Evolutionary conservation across 257 asterid genomes (phyloP).

Genomic region (Leonotis leonurus): DNA sequence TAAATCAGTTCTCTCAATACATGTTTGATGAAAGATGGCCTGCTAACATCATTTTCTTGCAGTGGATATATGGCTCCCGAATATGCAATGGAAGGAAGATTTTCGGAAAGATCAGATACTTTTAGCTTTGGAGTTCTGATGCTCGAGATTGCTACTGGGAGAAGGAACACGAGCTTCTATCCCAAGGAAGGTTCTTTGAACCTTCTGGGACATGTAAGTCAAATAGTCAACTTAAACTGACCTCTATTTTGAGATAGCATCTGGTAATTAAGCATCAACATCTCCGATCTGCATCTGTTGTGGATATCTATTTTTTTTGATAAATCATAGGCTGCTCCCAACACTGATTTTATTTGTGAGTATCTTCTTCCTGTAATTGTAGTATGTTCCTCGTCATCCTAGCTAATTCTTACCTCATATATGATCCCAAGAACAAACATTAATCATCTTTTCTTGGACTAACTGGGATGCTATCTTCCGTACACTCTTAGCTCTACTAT

Average conservation of each 20-base stretch:
- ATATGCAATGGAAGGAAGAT: constrained; percentile 59
- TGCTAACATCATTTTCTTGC: constrained; percentile 12
- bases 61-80: constrained; percentile 84
- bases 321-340: background rate
- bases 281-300: background rate
- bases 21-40: background rate
- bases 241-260: background rate
- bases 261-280: background rate
- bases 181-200: constrained; percentile 27
- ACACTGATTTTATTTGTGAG: too few species aligned
- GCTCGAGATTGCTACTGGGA: constrained; percentile 55
- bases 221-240: constrained; percentile 11
- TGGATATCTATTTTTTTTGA: background rate
- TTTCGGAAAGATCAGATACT: constrained; percentile 66
- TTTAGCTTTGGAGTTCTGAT: constrained; percentile 62
- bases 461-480: background rate
- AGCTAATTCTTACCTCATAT: background rate
- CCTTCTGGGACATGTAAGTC: constrained; percentile 53
- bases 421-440: background rate
- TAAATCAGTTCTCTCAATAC: background rate
- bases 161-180: constrained; percentile 34
- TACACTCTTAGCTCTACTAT: background rate
- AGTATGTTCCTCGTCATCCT: background rate
- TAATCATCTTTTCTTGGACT: too few species aligned
- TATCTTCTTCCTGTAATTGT: background rate